Evolutionary conservation across 23 red algal species (phyloP).

Genomic region (Cyanidium caldarium): DNA sequence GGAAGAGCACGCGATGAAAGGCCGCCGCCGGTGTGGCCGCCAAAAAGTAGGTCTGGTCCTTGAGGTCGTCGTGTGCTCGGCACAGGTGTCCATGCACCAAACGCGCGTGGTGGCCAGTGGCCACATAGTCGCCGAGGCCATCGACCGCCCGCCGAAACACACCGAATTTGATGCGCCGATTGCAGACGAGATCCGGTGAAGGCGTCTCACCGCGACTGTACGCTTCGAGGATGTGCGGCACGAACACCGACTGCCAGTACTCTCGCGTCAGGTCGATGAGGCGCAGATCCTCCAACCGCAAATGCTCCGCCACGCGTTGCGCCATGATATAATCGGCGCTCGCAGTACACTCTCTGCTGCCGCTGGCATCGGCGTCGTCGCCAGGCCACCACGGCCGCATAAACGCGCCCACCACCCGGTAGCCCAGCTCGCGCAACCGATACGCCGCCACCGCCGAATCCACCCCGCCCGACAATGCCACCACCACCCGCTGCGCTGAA

Average conservation of each 20-base stretch:
- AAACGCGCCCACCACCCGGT: slow-evolving; percentile 29
- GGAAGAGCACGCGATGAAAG: slow-evolving; percentile 21
- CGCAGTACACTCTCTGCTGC: slow-evolving; percentile 18
- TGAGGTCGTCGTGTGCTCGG: slow-evolving; percentile 19
- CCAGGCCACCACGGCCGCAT: slow-evolving; percentile 44
- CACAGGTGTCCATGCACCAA: neutral
- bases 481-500: neutral
- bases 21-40: slow-evolving; percentile 12
- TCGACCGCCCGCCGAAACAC: slow-evolving; percentile 21
- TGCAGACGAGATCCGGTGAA: slow-evolving; percentile 57
- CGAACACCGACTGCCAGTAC: slow-evolving; percentile 68
- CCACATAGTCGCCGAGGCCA: slow-evolving; percentile 16
- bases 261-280: slow-evolving; percentile 36
- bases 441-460: slow-evolving; percentile 49
- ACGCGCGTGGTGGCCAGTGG: slow-evolving; percentile 61
- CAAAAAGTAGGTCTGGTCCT: slow-evolving; percentile 82
- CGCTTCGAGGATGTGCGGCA: slow-evolving; percentile 22
- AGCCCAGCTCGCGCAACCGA: slow-evolving; percentile 29
- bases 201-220: slow-evolving; percentile 26
- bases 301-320: slow-evolving; percentile 4
- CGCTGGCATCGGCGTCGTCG: slow-evolving; percentile 14
- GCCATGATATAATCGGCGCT: slow-evolving; percentile 19
- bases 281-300: neutral
- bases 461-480: slow-evolving; percentile 66
- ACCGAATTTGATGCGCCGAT: slow-evolving; percentile 60